Conservation (phyloP, 2,329 filamentous ascomycete genomes). For the Thielaviopsis cerberus region DNA sequence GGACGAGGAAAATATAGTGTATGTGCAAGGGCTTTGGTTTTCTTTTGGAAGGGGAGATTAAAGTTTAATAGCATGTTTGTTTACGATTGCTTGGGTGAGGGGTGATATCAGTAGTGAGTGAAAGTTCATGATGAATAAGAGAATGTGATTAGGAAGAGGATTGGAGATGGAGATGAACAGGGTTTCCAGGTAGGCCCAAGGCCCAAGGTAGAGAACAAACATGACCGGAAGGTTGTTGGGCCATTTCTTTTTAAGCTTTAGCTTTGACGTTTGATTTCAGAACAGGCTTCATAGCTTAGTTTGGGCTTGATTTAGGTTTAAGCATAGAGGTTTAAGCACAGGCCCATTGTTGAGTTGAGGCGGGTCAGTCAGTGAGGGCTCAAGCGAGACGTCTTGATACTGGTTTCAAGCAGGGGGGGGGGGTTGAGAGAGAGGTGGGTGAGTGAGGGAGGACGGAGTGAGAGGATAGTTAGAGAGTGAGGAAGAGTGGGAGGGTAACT, state of each 20-base stretch:
- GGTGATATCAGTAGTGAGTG: too few relatives aligned
- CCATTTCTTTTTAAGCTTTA: not conserved
- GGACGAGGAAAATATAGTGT: not conserved
- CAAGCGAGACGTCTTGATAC: not conserved
- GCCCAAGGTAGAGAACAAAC: too few relatives aligned
- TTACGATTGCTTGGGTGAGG: not conserved
- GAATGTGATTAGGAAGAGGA: too few relatives aligned
- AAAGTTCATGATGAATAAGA: too few relatives aligned
- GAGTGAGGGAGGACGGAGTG: not conserved
- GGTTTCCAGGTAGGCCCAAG: too few relatives aligned
- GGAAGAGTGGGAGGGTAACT: not conserved
- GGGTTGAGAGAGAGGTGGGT: too few relatives aligned
- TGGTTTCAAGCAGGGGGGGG: not conserved
- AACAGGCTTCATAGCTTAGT: not conserved
- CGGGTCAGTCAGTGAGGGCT: not conserved
- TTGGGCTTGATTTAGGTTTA: not conserved
- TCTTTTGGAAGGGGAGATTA: not conserved
- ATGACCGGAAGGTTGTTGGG: not conserved
- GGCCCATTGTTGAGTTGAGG: not conserved
- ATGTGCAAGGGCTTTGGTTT: not conserved
- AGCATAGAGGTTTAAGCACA: not conserved
- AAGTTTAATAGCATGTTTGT: not conserved
- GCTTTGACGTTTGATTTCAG: conserved; percentile 3
- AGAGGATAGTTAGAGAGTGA: not conserved
- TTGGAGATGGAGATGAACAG: too few relatives aligned